Conservation (phyloP, 106 monocot species). For the Allium fistulosum region DNA sequence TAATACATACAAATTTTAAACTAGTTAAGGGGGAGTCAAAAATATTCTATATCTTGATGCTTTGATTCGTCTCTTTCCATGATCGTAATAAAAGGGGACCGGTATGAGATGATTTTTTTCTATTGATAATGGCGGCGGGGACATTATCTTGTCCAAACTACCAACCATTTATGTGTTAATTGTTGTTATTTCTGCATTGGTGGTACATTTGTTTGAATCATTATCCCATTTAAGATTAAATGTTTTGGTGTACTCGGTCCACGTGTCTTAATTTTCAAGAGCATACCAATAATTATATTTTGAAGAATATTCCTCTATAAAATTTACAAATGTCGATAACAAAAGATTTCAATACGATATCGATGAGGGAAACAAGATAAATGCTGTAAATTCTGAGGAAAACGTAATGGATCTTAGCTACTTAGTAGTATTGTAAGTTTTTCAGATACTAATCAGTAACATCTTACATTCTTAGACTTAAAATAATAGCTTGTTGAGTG, state of each 20-base stretch:
- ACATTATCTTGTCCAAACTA: background rate
- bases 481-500: too few relatives aligned
- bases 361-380: too few relatives aligned
- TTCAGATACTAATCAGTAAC: too few relatives aligned
- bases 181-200: slow-evolving; percentile 1
- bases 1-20: slow-evolving; percentile 6
- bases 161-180: background rate
- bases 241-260: background rate
- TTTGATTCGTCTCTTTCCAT: slow-evolving; percentile 4
- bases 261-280: background rate
- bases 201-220: background rate
- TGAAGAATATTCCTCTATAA: too few relatives aligned
- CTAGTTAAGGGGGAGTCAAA: background rate
- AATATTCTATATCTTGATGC: slow-evolving; percentile 5
- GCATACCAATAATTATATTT: too few relatives aligned
- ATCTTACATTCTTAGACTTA: too few relatives aligned
- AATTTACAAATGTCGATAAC: too few relatives aligned
- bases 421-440: too few relatives aligned
- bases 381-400: too few relatives aligned
- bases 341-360: too few relatives aligned
- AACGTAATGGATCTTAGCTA: too few relatives aligned
- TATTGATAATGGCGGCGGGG: background rate
- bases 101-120: background rate
- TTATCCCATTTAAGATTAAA: too few relatives aligned
- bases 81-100: slow-evolving; percentile 5